Conservation (phyloP, 805 yeast genomes). For the Trichomonascus vanleenenianus region DNA sequence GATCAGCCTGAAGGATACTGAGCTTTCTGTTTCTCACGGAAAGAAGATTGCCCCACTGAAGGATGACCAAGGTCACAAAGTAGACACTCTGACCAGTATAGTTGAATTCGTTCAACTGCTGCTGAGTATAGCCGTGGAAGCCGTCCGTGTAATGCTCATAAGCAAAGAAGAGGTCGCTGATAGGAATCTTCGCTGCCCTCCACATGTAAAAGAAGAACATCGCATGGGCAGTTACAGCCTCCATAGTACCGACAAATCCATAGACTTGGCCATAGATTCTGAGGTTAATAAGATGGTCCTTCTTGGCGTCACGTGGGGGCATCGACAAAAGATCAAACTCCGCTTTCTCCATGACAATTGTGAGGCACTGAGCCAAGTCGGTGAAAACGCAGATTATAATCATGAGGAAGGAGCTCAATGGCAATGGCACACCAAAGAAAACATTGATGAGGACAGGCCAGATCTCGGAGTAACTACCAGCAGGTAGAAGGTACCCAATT, state of each 20-base stretch:
- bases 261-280: slow-evolving; percentile 38
- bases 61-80: slow-evolving; percentile 38
- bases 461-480: slow-evolving; percentile 42
- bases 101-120: slow-evolving; percentile 18
- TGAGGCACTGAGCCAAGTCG: slow-evolving; percentile 40
- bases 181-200: slow-evolving; percentile 29
- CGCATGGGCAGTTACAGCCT: slow-evolving; percentile 34
- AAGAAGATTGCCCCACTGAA: slow-evolving; percentile 40
- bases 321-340: slow-evolving; percentile 35
- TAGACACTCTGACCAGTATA: slow-evolving; percentile 36
- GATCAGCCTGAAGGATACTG: slow-evolving; percentile 36
- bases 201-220: slow-evolving; percentile 33
- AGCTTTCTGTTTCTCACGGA: slow-evolving; percentile 36
- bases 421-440: slow-evolving; percentile 40
- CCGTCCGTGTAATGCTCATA: slow-evolving; percentile 26
- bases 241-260: slow-evolving; percentile 34
- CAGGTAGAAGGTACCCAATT: slow-evolving; percentile 41
- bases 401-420: slow-evolving; percentile 41
- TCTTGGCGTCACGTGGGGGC: slow-evolving; percentile 35
- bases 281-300: slow-evolving; percentile 33
- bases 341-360: slow-evolving; percentile 36
- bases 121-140: slow-evolving; percentile 20
- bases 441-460: slow-evolving; percentile 42
- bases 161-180: slow-evolving; percentile 29
- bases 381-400: slow-evolving; percentile 41